A percentile compares a stretch with the other conserved stretches of the same genome.
Evolutionary conservation across 805 yeast genomes (phyloP).

Genomic region (Dipodascus geniculatus): DNA sequence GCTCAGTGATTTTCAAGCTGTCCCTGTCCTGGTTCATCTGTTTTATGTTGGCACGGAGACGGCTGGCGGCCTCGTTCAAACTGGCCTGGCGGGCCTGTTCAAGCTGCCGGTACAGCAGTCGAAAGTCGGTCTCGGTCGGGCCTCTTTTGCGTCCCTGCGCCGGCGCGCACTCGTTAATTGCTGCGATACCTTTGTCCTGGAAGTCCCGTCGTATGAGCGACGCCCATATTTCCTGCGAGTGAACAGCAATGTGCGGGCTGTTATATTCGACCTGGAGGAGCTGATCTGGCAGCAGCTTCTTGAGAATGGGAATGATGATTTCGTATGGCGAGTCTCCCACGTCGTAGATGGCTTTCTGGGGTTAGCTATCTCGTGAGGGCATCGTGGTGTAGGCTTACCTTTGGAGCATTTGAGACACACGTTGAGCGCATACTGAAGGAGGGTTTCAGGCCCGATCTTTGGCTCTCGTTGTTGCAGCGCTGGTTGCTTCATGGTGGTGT

Average conservation of each 20-base stretch:
- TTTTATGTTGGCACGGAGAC: constrained; percentile 21
- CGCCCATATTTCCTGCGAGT: constrained; percentile 26
- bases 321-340: constrained; percentile 29
- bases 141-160: too few relatives aligned
- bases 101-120: constrained; percentile 19
- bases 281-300: constrained; percentile 23
- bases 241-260: constrained; percentile 21
- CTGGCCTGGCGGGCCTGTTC: constrained; percentile 34
- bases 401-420: neutral
- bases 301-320: constrained; percentile 26
- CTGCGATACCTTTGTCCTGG: constrained; percentile 22
- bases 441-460: neutral
- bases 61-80: constrained; percentile 32
- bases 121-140: constrained; percentile 10
- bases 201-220: constrained; percentile 22
- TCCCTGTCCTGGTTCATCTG: constrained; percentile 18
- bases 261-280: constrained; percentile 22
- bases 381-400: neutral
- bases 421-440: neutral
- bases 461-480: too few relatives aligned
- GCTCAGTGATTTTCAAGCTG: constrained; percentile 14
- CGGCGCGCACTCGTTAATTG: neutral
- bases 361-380: neutral
- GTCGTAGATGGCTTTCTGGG: constrained; percentile 21
- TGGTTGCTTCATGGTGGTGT: neutral